Conservation (phyloP, 1,284 basidiomycete species). For the Flammula alnicola region DNA sequence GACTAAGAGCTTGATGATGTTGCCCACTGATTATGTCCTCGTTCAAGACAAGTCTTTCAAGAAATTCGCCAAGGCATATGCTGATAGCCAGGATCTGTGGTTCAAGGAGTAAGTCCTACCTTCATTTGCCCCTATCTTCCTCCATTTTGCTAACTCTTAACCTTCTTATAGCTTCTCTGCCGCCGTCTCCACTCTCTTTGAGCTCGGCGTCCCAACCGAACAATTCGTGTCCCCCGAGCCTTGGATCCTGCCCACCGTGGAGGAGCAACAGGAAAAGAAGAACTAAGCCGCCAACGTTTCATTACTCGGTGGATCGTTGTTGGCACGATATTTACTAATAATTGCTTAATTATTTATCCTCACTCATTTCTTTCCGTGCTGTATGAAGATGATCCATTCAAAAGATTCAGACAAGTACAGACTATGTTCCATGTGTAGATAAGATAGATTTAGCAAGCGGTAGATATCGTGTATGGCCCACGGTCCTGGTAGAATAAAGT, state of each 20-base stretch:
- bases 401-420: too few relatives aligned
- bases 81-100: constrained; percentile 81
- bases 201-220: constrained; percentile 84
- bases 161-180: constrained; percentile 82
- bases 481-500: too few relatives aligned
- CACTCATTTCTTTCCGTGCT: too few relatives aligned
- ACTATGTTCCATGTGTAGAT: too few relatives aligned
- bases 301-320: too few relatives aligned
- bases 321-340: too few relatives aligned
- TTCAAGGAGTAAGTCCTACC: constrained; percentile 80
- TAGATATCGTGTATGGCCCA: too few relatives aligned
- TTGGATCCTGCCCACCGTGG: constrained; percentile 70
- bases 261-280: constrained; percentile 53
- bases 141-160: constrained; percentile 8
- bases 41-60: constrained; percentile 89
- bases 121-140: background rate
- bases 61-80: constrained; percentile 84
- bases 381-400: too few relatives aligned
- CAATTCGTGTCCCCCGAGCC: constrained; percentile 76
- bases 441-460: too few relatives aligned
- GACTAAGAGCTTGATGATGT: constrained; percentile 92
- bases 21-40: constrained; percentile 87
- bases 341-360: too few relatives aligned
- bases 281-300: constrained; percentile 11
- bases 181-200: constrained; percentile 78